Evolutionary conservation across 2,329 filamentous ascomycete species (phyloP), one percentile per base, ranked within the genome.

Genomic region (Nannizziopsis barbatae): DNA sequence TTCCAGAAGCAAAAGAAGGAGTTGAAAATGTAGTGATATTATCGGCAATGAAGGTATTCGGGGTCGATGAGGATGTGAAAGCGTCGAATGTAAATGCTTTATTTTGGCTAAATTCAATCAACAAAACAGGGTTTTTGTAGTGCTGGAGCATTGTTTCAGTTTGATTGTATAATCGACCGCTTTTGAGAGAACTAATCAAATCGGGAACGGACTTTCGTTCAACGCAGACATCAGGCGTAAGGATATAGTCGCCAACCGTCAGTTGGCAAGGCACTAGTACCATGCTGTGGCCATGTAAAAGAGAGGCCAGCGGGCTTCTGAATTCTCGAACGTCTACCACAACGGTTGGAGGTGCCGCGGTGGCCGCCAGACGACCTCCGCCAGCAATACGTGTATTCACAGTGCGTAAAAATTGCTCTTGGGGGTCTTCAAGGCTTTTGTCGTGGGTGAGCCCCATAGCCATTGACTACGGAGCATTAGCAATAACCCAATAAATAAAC

Each of bases 101-200:
- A 70, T 94, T 90, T 62, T 94, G 85, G 63, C 95, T 89, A 64
- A 98, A 98, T 66, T 98, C 92, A 60, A 98, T 96, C 39, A 98
- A 78, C 5, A 98, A 79, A 78, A 96, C 86, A 0, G 88, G 84
- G 55, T 69, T 81, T 60, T 84, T 84, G 76, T 98, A 98, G 69
- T 96, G 82, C 63, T 86, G 80, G 51, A 93, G 83, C 90, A 98
- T 96, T 42, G 84, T 81, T 67, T 96, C 90, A 36, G 84, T 84
- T 71, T 98, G 92, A 57, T 80, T 86, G 71, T 87, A 98, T 11
- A 98, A 76, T 1, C 92, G 83, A 10, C 92, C 92, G 63, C 95
- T 89, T 56, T 83, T 83, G 69, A 98, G 88, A 0, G 88, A 95
- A 49, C 82, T 82, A 65, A 96, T 90, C 40, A 98, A 71, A 69